Base-by-base conservation (phyloP, 495 filamentous ascomycete genomes). In the Evernia prunastri region DNA sequence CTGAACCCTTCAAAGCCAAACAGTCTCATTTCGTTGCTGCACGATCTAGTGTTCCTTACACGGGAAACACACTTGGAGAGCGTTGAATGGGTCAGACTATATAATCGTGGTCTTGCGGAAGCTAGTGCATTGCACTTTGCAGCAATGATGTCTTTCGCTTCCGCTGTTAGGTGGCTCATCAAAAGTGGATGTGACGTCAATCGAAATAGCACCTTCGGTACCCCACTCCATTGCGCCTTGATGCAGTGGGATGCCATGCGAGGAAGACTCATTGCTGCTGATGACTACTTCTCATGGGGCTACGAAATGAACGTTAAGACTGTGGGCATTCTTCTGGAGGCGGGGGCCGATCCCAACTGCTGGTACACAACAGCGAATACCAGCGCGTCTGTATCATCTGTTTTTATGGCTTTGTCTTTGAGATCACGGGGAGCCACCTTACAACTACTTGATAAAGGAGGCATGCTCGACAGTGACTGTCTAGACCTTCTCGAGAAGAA, bases 161-260 rank as follows among this genome's bases (percentile, higher is more conserved):
- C n/a, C n/a, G n/a, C n/a, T 49, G 45, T 49, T 63, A 37, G 37
- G 1, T 57, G 47, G 39, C 51, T 68, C 0, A 51, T 70, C 15
- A 20, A 10, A n/a, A 31, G 56, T 8, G 60, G 61, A 4, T 31
- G 33, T n/a, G 47, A 59, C 60, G 61, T 68, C 15, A 58, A 65
- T 39, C 54, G 54, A 57, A n/a, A 23, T 35, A 63, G 39, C n/a
- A 17, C 7, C 5, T 53, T 70, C 10, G 68, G 68, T 15, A 65
- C 62, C 15, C 68, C 68, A 20, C 66, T 70, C 11, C 35, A 63
- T 29, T 70, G 63, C 27, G 68, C 63, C 10, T 37, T 70, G 0
- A 2, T 67, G 11, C 5, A 11, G 0, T 20, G 7, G 4, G 27
- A 60, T 1, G 9, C 9, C n/a, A n/a, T n/a, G n/a, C n/a, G n/a